Evolutionary conservation across 345 rosid species (phyloP).

Genomic region (Eucalyptus tenuipes): DNA sequence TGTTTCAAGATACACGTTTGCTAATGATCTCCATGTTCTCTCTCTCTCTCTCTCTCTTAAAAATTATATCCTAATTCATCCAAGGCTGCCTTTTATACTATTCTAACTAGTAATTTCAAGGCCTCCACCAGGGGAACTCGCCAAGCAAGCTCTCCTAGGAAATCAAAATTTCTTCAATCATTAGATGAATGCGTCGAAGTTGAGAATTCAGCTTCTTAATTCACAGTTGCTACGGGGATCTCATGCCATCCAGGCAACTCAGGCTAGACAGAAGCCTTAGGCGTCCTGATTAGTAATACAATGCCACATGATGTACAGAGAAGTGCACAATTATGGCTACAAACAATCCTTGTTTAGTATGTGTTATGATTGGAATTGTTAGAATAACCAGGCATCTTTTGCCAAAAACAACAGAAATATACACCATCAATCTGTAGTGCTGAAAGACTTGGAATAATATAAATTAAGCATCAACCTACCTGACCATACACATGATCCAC

Average conservation of each 20-base stretch:
- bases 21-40: background rate
- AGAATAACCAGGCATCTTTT: background rate
- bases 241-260: background rate
- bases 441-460: background rate
- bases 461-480: slow-evolving; percentile 16
- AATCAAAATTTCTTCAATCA: background rate
- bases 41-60: background rate
- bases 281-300: background rate
- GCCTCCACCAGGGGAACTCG: background rate
- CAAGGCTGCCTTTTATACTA: background rate
- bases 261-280: background rate
- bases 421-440: background rate
- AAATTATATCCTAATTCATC: background rate
- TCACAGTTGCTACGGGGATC: background rate
- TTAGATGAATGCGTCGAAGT: background rate
- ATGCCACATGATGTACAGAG: background rate
- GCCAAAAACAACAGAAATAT: background rate
- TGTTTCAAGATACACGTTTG: background rate
- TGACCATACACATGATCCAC: slow-evolving; percentile 96
- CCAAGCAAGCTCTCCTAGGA: background rate
- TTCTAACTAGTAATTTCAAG: background rate
- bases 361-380: background rate
- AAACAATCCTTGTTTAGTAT: background rate
- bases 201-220: background rate
- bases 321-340: background rate